A percentile compares a stretch with the other conserved stretches of the same genome.
Evolutionary conservation across 2,329 filamentous ascomycete species (phyloP).

Genomic region (Acephala macrosclerotiorum): DNA sequence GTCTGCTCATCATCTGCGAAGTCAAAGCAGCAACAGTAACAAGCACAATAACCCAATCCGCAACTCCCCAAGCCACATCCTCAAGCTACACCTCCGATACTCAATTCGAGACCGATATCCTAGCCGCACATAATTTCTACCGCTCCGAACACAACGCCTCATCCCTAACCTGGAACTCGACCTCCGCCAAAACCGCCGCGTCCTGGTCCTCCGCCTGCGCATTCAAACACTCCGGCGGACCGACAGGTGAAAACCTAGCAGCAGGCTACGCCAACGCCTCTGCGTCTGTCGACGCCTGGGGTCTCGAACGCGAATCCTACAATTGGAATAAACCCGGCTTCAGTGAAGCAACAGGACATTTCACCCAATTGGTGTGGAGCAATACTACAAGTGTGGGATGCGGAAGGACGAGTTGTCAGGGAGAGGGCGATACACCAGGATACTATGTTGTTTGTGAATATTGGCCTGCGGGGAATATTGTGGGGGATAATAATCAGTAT

Average conservation of each 20-base stretch:
- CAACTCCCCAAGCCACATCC: slow-evolving; percentile 21
- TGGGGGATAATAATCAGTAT: slow-evolving; percentile 57
- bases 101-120: slow-evolving; percentile 58
- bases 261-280: slow-evolving; percentile 68
- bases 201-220: slow-evolving; percentile 56
- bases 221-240: slow-evolving; percentile 65
- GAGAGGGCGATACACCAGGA: slow-evolving; percentile 50
- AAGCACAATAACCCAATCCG: slow-evolving; percentile 52
- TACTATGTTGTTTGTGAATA: slow-evolving; percentile 78
- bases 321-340: slow-evolving; percentile 65
- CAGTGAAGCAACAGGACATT: slow-evolving; percentile 68
- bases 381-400: slow-evolving; percentile 67
- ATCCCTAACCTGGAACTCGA: slow-evolving; percentile 68
- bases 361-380: slow-evolving; percentile 78
- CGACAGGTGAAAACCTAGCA: slow-evolving; percentile 79
- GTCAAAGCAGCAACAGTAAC: slow-evolving; percentile 10
- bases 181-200: slow-evolving; percentile 62
- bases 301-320: slow-evolving; percentile 64
- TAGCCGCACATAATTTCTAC: slow-evolving; percentile 73
- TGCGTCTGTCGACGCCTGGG: slow-evolving; percentile 71
- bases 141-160: slow-evolving; percentile 67
- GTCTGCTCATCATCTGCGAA: background rate
- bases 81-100: slow-evolving; percentile 51
- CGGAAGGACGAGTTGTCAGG: slow-evolving; percentile 50
- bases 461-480: slow-evolving; percentile 70